phyloP scores from a whole-genome alignment of 768 basidiomycete species.

The Lactarius hengduanensis region DNA sequence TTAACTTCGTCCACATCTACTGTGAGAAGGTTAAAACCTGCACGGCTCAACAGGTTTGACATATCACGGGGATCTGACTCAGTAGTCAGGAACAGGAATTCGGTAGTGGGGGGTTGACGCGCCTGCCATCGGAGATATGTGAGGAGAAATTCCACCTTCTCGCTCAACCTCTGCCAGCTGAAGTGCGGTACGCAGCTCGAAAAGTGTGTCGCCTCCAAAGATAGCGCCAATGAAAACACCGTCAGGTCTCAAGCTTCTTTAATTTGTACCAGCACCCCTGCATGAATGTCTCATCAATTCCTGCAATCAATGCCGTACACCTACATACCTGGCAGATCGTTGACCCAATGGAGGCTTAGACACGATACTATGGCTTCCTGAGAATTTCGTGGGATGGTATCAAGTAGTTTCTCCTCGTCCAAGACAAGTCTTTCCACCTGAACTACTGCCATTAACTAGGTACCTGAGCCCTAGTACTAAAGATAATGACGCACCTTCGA shows the following conservation, averaged over 20 bases:
- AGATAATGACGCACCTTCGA: conserved; percentile 58
- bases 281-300: neutral
- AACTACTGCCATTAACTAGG: conserved; percentile 45
- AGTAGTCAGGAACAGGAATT: conserved; percentile 4
- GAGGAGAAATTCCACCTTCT: conserved; percentile 95
- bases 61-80: conserved; percentile 82
- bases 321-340: conserved; percentile 84
- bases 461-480: conserved; percentile 9
- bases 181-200: conserved; percentile 89
- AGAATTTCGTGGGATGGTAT: conserved; percentile 62
- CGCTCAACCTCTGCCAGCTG: conserved; percentile 93
- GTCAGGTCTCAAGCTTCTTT: conserved; percentile 83
- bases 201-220: conserved; percentile 94
- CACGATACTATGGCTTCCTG: conserved; percentile 93
- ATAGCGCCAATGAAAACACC: conserved; percentile 94
- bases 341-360: conserved; percentile 93
- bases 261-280: conserved; percentile 85
- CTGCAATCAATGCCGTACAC: neutral
- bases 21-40: conserved; percentile 91
- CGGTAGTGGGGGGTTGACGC: conserved; percentile 26
- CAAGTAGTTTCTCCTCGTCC: conserved; percentile 81
- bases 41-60: conserved; percentile 87
- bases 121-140: conserved; percentile 98
- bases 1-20: conserved; percentile 94
- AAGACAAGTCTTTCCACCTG: conserved; percentile 71